Evolutionary conservation across 1,284 basidiomycete genomes (phyloP), one percentile per base, ranked within the genome.

Genomic region (Marasmius oreades): DNA sequence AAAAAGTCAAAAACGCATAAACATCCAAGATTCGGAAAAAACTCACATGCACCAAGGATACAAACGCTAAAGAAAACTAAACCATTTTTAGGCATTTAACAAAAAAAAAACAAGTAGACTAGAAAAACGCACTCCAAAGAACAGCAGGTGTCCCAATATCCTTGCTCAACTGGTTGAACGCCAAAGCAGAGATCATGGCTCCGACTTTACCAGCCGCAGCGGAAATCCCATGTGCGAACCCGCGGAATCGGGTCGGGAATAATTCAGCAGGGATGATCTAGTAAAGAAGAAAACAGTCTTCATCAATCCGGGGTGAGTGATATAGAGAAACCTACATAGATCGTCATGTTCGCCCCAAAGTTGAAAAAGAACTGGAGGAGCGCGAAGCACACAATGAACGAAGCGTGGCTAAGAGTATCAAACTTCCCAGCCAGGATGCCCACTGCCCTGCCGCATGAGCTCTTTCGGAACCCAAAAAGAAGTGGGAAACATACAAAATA

Each of bases 161-260:
- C 28, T 31, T 31, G 10, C 28, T 31, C 28, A 31, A 31, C 28
- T 31, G 28, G 28, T 71, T 31, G 10, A 31, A 31, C 28, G 28
- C 28, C 28, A 31, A 31, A 4, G 28, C 28, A 31, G 28, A 31
- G 28, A 31, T 10, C 5, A 31, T 31, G 28, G 28, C 28, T 5
- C 28, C 28, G 10, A 10, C 28, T 31, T 93, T 94, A 37, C 90
- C 90, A 14, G 77, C 78, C 0, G 90, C 91, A 20, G 92, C 92
- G 1, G 85, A 88, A 56, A 92, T 80, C 57, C 92, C 92, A 70
- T 93, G 92, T 6, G 88, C 90, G 55, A 85, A 86, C 5, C 87
- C 88, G 53, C 86, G 79, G 75, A 87, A 92, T 33, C 88, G 79
- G 1, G 93, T 94, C 1, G 93, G 92, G 83, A 94, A 95, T n/a